Evolutionary conservation across 352 stramenopile genomes (phyloP).

Genomic region (Bremia lactucae): DNA sequence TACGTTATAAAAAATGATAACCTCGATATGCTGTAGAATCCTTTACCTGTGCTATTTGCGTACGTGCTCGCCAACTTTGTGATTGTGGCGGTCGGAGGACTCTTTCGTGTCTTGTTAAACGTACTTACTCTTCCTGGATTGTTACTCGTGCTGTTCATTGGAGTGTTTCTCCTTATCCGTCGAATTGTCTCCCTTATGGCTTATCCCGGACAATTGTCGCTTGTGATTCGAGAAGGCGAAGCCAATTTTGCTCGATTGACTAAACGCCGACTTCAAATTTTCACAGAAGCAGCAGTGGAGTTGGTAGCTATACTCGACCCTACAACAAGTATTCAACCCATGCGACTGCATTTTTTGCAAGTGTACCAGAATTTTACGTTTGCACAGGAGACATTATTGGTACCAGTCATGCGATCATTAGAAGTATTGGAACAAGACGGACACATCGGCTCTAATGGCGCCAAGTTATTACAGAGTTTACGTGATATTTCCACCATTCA

Average conservation of each 20-base stretch:
- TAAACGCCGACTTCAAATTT: constrained; percentile 59
- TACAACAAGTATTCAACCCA: constrained; percentile 7
- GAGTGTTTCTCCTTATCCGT: constrained; percentile 26
- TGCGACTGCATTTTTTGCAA: constrained; percentile 46
- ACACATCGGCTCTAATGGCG: constrained; percentile 34
- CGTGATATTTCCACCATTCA: constrained; percentile 33
- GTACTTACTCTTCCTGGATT: constrained; percentile 46
- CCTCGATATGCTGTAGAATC: constrained; percentile 31
- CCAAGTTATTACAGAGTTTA: constrained; percentile 29
- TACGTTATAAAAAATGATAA: neutral
- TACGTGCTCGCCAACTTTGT: constrained; percentile 46
- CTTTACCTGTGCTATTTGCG: constrained; percentile 32
- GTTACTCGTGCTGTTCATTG: constrained; percentile 30
- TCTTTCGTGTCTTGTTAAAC: constrained; percentile 37
- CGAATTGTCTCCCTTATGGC: constrained; percentile 46
- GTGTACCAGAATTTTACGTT: constrained; percentile 59
- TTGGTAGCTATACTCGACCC: constrained; percentile 32
- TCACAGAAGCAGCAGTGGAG: constrained; percentile 46
- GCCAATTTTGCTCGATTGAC: constrained; percentile 61
- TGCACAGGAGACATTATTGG: constrained; percentile 49
- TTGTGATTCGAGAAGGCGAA: constrained; percentile 76
- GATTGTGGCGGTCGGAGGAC: constrained; percentile 47
- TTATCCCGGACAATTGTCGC: constrained; percentile 60
- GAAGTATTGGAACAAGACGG: constrained; percentile 37
- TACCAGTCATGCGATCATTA: constrained; percentile 43